Evolutionary conservation across 2,329 filamentous ascomycete species (phyloP).

Genomic region (Neoascochyta sp.): DNA sequence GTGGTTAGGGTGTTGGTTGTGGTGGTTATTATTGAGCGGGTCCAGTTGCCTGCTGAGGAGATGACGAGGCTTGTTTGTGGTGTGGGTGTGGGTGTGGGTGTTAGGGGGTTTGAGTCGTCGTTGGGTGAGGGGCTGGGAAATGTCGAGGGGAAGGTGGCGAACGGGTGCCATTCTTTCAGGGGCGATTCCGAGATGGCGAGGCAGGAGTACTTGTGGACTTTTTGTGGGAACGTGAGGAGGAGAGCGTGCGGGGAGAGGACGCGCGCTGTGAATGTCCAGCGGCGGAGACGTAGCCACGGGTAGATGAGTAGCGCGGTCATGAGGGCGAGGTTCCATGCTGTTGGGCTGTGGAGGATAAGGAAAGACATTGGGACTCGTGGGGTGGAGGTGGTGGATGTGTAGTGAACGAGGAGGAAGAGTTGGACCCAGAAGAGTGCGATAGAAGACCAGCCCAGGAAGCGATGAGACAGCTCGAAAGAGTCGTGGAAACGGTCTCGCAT

Average conservation of each 20-base stretch:
- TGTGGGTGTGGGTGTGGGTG: not conserved
- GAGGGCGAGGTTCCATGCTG: conserved; percentile 64
- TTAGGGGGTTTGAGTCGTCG: conserved; percentile 25
- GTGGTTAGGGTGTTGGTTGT: conserved; percentile 1
- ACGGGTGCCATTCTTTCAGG: conserved; percentile 36
- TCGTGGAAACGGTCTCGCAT: conserved; percentile 28
- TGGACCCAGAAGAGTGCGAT: conserved; percentile 30
- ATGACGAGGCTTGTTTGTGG: conserved; percentile 9
- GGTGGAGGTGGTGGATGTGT: not conserved
- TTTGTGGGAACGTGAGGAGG: conserved; percentile 53
- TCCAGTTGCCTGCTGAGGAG: conserved; percentile 29
- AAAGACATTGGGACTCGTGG: not conserved
- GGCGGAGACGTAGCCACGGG: conserved; percentile 70
- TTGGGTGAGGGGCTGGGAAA: conserved; percentile 37
- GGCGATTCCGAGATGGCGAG: conserved; percentile 29
- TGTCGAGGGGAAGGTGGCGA: conserved; percentile 38
- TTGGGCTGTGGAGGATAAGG: conserved; percentile 12
- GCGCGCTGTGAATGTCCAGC: conserved; percentile 62
- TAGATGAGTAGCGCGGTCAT: conserved; percentile 64
- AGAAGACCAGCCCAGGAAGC: conserved; percentile 33
- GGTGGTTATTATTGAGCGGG: conserved; percentile 10
- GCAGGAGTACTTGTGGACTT: conserved; percentile 30
- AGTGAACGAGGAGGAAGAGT: conserved; percentile 15
- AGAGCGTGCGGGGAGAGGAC: conserved; percentile 69
- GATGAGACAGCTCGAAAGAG: conserved; percentile 34